Base-by-base conservation (phyloP, 78 protist species). In the Polysphondylium violaceum region DNA sequence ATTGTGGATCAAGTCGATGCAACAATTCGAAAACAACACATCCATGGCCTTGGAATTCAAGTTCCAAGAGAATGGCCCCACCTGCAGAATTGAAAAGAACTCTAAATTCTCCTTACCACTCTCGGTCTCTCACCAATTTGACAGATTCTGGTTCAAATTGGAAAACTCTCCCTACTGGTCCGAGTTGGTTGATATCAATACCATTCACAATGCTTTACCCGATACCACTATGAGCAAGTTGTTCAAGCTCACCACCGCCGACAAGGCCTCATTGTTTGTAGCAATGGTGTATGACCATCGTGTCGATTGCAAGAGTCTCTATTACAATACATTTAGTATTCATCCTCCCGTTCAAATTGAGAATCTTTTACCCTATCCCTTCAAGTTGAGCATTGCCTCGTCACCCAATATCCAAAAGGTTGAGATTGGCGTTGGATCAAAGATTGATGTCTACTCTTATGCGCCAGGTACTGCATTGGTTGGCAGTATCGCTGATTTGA, bases 301-400 rank as follows among this genome's bases (percentile, higher is more conserved):
- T n/a, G n/a, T n/a, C n/a, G n/a, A n/a, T n/a, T n/a, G n/a, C n/a
- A 44, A 50, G 29, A 72, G 35, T 4, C 21, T 31, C 31, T 23
- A 16, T 29, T 23, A 29, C 16, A 60, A 67, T 9, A 35, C 74
- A 5, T 55, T 83, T n/a, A 25, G 35, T 40, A 59, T 83, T 72
- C 56, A 43, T n/a, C 78, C 91, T n/a, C 89, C 77, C 1, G 55
- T 83, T 43, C 91, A 69, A 59, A 50, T 83, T 9, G 91, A 83
- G 31, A 83, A 83, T 31, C 76, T 83, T 12, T 12, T 83, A 12
- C 91, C 91, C 51, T 29, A 60, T 35, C 58, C 81, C 11, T 40
- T 83, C 16, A 29, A n/a, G 17, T n/a, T 83, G 4, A 33, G 58
- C 47, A 59, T 64, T 19, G 56, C 41, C n/a, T 58, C 69, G 12